These are phyloP conservation scores for Xerocomellus chrysenteron DNA, from an alignment of 768 basidiomycete species.

Conservation along the genomic window DNA sequence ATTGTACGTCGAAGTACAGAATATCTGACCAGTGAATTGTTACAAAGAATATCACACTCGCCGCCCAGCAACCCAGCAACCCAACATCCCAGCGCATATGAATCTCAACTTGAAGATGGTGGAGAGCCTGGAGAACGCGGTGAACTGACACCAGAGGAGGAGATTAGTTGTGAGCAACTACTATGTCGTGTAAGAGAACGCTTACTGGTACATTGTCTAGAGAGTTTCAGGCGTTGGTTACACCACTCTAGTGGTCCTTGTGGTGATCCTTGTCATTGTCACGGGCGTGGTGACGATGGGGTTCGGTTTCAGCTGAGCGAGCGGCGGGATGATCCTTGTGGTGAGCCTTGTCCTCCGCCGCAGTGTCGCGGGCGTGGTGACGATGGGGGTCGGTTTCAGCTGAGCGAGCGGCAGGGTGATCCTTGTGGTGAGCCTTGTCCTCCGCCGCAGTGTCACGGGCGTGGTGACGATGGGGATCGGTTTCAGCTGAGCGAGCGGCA, in stretches of 20 bases:
- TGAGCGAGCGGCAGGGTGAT: background rate
- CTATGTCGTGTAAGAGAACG: background rate
- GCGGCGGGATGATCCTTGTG: background rate
- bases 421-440: background rate
- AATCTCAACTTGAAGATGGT: background rate
- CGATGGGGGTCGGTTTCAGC: background rate
- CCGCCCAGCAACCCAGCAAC: background rate
- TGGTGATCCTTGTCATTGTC: background rate
- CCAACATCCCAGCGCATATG: background rate
- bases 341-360: background rate
- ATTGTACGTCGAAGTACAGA: background rate
- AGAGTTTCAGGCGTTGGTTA: background rate
- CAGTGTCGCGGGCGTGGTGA: background rate
- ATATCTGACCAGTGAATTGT: background rate
- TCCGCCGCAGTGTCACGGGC: background rate
- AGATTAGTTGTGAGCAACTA: background rate
- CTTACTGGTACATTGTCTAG: background rate
- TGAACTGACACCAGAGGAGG: background rate
- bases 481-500: background rate
- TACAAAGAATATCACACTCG: background rate
- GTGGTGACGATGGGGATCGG: background rate
- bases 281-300: background rate
- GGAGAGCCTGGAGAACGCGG: background rate
- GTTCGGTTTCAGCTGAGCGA: too few relatives aligned
- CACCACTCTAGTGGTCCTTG: background rate